Conservation (phyloP, 306 rosid species). For the Quercus suber region DNA sequence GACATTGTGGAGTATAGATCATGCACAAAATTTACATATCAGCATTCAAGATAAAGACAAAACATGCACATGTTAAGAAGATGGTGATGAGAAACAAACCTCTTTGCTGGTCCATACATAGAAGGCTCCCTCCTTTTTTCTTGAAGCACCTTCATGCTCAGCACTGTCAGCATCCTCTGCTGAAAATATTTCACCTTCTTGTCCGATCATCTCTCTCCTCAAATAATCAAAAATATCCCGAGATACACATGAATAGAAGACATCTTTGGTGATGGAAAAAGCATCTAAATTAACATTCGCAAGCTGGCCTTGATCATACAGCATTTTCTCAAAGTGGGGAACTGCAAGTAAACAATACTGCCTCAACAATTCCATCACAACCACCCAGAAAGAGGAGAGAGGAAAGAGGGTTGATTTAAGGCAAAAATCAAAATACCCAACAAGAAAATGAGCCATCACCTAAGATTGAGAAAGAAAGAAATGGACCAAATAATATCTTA, state of each 20-base stretch:
- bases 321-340: slow-evolving; percentile 99
- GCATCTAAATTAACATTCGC: slow-evolving; percentile 76
- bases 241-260: slow-evolving; percentile 55
- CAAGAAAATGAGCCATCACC: background rate
- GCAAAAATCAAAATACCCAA: background rate
- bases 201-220: slow-evolving; percentile 93
- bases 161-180: slow-evolving; percentile 99
- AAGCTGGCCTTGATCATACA: slow-evolving; percentile 94
- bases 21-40: background rate
- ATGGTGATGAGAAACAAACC: slow-evolving; percentile 38
- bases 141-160: slow-evolving; percentile 67
- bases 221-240: slow-evolving; percentile 89
- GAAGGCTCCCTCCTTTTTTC: slow-evolving; percentile 89
- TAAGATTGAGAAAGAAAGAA: background rate
- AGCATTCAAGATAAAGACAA: background rate
- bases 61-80: background rate
- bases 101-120: slow-evolving; percentile 84
- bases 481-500: background rate
- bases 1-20: background rate
- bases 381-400: slow-evolving; percentile 10
- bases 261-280: slow-evolving; percentile 73
- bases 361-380: slow-evolving; percentile 24
- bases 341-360: slow-evolving; percentile 50
- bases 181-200: slow-evolving; percentile 92
- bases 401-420: background rate